A percentile compares a stretch with the other conserved stretches of the same genome.
Evolutionary conservation across 2,329 filamentous ascomycete species (phyloP).

Genomic region (Lachnellula cervina): DNA sequence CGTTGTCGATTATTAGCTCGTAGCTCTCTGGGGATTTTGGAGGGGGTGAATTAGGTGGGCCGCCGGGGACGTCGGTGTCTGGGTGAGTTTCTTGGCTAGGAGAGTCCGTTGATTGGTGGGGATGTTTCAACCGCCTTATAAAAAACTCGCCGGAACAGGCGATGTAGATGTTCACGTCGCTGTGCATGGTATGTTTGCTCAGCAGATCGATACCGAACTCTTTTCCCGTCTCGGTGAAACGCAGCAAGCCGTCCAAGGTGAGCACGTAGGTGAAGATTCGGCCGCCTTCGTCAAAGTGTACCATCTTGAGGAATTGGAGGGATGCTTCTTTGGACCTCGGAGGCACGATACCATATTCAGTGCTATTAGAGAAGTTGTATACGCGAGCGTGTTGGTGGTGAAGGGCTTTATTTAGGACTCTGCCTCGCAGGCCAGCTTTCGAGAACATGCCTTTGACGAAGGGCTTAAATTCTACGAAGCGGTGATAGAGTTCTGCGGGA

Average conservation of each 20-base stretch:
- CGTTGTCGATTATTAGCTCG: slow-evolving; percentile 90
- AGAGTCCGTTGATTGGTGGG: slow-evolving; percentile 39
- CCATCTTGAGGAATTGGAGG: slow-evolving; percentile 77
- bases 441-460: slow-evolving; percentile 89
- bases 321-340: slow-evolving; percentile 66
- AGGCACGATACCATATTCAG: slow-evolving; percentile 64
- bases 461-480: slow-evolving; percentile 88
- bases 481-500: slow-evolving; percentile 76
- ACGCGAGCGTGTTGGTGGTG: slow-evolving; percentile 86
- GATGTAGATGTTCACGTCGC: slow-evolving; percentile 84
- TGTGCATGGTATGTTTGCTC: slow-evolving; percentile 96
- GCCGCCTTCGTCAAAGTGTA: slow-evolving; percentile 79
- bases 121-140: slow-evolving; percentile 62
- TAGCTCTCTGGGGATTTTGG: slow-evolving; percentile 56
- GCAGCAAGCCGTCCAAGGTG: slow-evolving; percentile 77
- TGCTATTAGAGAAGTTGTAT: slow-evolving; percentile 80
- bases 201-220: slow-evolving; percentile 92
- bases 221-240: slow-evolving; percentile 93
- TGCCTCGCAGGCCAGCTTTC: slow-evolving; percentile 69
- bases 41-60: slow-evolving; percentile 40
- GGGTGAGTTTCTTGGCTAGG: slow-evolving; percentile 50
- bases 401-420: slow-evolving; percentile 75
- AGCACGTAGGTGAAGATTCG: slow-evolving; percentile 90
- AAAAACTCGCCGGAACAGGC: slow-evolving; percentile 94
- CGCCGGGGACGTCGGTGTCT: slow-evolving; percentile 41